Evolutionary conservation across 495 filamentous ascomycete species (phyloP).

Genomic region (Venustampulla echinocandica): DNA sequence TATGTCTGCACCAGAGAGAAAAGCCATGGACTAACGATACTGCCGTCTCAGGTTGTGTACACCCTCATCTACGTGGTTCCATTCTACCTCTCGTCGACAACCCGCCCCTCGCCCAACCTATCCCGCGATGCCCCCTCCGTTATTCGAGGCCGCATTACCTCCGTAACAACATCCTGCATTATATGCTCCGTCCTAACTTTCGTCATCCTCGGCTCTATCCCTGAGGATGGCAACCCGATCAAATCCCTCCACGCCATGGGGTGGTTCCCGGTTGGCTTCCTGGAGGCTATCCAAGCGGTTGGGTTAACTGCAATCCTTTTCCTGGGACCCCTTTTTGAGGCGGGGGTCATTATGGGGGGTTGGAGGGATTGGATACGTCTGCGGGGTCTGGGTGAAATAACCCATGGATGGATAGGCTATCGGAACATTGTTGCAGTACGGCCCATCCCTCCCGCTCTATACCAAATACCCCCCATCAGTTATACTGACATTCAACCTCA

Average conservation of each 20-base stretch:
- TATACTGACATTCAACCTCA: background rate
- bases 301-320: slow-evolving; percentile 74
- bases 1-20: background rate
- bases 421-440: slow-evolving; percentile 47
- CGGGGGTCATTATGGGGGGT: slow-evolving; percentile 57
- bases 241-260: slow-evolving; percentile 60
- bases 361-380: slow-evolving; percentile 57
- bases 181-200: slow-evolving; percentile 20
- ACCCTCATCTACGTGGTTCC: slow-evolving; percentile 83
- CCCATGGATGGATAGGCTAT: slow-evolving; percentile 45
- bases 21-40: background rate
- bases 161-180: slow-evolving; percentile 57
- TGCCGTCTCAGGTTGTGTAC: slow-evolving; percentile 49
- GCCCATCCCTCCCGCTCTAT: slow-evolving; percentile 9
- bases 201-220: slow-evolving; percentile 12
- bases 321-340: slow-evolving; percentile 72
- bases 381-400: slow-evolving; percentile 9
- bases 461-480: background rate
- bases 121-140: slow-evolving; percentile 84
- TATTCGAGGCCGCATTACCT: slow-evolving; percentile 76
- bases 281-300: slow-evolving; percentile 49
- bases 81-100: slow-evolving; percentile 74
- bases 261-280: slow-evolving; percentile 60
- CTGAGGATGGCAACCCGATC: slow-evolving; percentile 24
- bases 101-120: slow-evolving; percentile 71